These are phyloP conservation scores for Pythium graminicola DNA, from an alignment of 352 stramenopile genomes.

Conservation along the genomic window DNA sequence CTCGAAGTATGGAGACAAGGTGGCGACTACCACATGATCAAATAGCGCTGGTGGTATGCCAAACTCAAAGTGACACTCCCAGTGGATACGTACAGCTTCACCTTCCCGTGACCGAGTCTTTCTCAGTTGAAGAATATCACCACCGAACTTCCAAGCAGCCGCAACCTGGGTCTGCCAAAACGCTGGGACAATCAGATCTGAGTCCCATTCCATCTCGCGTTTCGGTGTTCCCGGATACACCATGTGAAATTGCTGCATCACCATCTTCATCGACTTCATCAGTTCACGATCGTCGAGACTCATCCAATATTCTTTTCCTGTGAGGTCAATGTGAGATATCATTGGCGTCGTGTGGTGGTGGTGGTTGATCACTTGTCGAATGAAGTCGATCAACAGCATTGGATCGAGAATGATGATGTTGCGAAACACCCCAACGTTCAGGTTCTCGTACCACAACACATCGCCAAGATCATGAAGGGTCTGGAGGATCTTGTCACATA, in stretches of 20 bases:
- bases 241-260: neutral
- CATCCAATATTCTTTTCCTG: neutral
- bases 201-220: neutral
- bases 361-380: slow-evolving; percentile 8
- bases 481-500: slow-evolving; percentile 1
- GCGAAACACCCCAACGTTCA: neutral
- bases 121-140: neutral
- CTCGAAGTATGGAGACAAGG: neutral
- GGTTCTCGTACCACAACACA: slow-evolving; percentile 11
- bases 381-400: slow-evolving; percentile 14
- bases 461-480: slow-evolving; percentile 13
- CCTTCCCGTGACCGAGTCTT: neutral
- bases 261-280: neutral
- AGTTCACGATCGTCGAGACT: neutral
- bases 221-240: neutral
- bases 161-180: neutral
- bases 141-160: neutral
- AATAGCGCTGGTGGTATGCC: neutral
- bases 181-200: neutral
- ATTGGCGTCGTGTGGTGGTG: neutral
- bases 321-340: neutral
- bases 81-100: slow-evolving; percentile 6
- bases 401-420: slow-evolving; percentile 6
- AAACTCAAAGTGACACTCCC: slow-evolving; percentile 11
- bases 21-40: slow-evolving; percentile 12